Evolutionary conservation across 345 rosid species (phyloP).

Genomic region (Corchorus olitorius): DNA sequence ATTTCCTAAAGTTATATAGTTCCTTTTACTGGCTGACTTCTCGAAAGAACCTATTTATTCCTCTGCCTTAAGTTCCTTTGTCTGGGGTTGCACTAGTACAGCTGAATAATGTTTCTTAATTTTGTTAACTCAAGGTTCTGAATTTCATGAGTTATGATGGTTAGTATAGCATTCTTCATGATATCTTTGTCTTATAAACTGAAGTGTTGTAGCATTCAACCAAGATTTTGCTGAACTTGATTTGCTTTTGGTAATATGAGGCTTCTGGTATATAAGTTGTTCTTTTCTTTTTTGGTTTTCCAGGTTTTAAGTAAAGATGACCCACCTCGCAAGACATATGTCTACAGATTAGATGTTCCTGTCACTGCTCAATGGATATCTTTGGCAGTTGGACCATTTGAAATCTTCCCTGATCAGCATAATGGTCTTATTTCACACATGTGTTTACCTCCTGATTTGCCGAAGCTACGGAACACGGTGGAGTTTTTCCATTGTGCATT

Average conservation of each 20-base stretch:
- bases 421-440: constrained; percentile 72
- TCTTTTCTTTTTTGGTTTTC: constrained; percentile 15
- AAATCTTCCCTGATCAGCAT: constrained; percentile 73
- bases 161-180: background rate
- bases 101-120: background rate
- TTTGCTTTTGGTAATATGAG: background rate
- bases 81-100: constrained; percentile 1
- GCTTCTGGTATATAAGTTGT: background rate
- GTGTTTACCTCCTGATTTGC: constrained; percentile 63
- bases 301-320: constrained; percentile 91
- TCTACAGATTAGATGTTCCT: constrained; percentile 80
- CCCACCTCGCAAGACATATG: constrained; percentile 84
- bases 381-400: constrained; percentile 85
- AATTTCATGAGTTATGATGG: background rate
- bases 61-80: background rate
- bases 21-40: background rate
- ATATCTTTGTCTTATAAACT: constrained; percentile 4
- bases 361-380: constrained; percentile 85
- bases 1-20: background rate
- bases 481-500: constrained; percentile 84
- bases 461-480: constrained; percentile 73
- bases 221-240: background rate
- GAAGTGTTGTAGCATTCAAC: background rate
- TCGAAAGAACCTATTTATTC: background rate
- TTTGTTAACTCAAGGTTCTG: background rate